Base-by-base conservation (phyloP, 352 stramenopile genomes). In the Phytophthora parvispora region DNA sequence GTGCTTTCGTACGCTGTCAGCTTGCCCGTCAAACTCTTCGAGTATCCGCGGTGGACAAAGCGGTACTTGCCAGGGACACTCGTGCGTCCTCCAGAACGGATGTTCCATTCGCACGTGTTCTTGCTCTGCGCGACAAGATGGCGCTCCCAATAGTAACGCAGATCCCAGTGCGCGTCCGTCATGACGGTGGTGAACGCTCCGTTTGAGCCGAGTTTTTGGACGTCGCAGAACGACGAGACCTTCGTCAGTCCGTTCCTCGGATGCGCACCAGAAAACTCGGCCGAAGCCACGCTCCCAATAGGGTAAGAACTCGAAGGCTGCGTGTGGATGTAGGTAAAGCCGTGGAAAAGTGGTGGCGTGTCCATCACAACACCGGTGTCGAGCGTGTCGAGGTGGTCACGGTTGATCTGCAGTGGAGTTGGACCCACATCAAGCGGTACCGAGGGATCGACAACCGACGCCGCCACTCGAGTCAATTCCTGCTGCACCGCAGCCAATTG, bases 401-500 rank as follows among this genome's bases (percentile, higher is more conserved):
- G 68, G 29, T 87, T 62, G 32, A 87, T 80, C 61, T 84, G 68
- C 10, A 67, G 48, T 0, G 79, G 79, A 24, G 47, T 59, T 12
- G 74, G 79, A 1, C 79, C 79, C 4, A 74, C 64, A 31, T 83
- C 74, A 4, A 85, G 34, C 2, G 47, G 51, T 8, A 81, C 22
- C 0, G 49, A 50, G 0, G 67, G 28, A 22, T 81, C 36, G 1
- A 51, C 69, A 0, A 87, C 49, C 3, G 76, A 82, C n/a, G 29
- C 56, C 0, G 77, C 75, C 1, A 87, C 80, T 15, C 78, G 74
- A 7, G 52, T 29, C 9, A 89, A 50, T 47, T 91, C 79, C 34
- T 92, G 81, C 45, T 87, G 77, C n/a, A 91, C 55, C 2, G 78
- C 86, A 15, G 54, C 69, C 6, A 93, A 55, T 52, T 91, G 82